A percentile compares a stretch with the other conserved stretches of the same genome.
phyloP scores from a whole-genome alignment of 2,329 filamentous ascomycete genomes.

The Colletotrichum liriopes region DNA sequence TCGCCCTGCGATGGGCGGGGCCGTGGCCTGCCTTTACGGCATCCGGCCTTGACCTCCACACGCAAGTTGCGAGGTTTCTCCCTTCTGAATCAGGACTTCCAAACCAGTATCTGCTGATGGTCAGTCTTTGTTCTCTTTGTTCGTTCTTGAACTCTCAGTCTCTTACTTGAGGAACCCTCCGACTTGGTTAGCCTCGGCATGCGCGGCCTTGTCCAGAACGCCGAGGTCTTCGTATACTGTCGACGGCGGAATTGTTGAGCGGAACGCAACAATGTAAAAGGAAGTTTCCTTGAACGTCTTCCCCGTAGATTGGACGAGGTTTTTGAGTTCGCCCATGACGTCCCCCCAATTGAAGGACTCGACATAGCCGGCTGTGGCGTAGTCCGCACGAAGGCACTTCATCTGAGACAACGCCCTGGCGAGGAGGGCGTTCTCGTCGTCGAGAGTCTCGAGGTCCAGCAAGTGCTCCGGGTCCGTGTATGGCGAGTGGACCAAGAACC shows the following conservation, averaged over 20 bases:
- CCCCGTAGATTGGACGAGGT: conserved; percentile 63
- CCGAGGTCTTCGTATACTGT: conserved; percentile 77
- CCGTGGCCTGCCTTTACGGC: conserved; percentile 73
- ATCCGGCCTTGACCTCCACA: conserved; percentile 75
- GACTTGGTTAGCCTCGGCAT: conserved; percentile 83
- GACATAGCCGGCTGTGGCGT: conserved; percentile 82
- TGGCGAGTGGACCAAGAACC: conserved; percentile 78
- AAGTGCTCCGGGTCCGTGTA: conserved; percentile 81
- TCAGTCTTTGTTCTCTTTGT: conserved; percentile 28
- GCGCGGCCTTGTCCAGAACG: conserved; percentile 82
- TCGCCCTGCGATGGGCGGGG: conserved; percentile 76
- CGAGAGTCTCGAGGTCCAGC: conserved; percentile 78
- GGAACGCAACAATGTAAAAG: conserved; percentile 91
- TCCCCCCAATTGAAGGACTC: conserved; percentile 84
- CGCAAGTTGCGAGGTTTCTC: conserved; percentile 86
- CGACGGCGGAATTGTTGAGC: conserved; percentile 78
- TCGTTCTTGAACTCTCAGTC: conserved; percentile 47
- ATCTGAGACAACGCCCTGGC: conserved; percentile 80
- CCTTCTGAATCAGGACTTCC: conserved; percentile 78
- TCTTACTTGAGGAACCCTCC: conserved; percentile 83
- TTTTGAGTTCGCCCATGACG: conserved; percentile 72
- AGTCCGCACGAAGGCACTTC: conserved; percentile 75
- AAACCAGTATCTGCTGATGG: conserved; percentile 83
- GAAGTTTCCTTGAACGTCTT: conserved; percentile 73
- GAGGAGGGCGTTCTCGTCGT: conserved; percentile 77